These are phyloP conservation scores for Platanthera zijinensis DNA, from an alignment of 106 monocot genomes.

Conservation along the genomic window DNA sequence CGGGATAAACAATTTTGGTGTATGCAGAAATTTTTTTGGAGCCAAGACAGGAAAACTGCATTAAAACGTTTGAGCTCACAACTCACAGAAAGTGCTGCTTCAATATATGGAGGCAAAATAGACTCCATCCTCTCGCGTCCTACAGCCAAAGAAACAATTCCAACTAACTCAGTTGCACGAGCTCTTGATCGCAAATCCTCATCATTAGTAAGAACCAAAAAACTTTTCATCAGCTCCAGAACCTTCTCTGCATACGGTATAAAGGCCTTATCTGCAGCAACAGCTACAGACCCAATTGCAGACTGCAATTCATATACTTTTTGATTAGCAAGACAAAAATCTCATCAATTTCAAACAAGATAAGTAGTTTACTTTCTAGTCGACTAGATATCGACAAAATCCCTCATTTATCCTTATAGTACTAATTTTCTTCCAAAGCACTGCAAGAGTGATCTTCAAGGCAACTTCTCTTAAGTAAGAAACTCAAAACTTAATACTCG, in stretches of 20 bases:
- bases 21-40: neutral
- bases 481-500: too few relatives aligned
- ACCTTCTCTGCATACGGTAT: constrained; percentile 89
- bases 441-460: neutral
- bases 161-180: constrained; percentile 93
- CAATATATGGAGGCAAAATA: constrained; percentile 77
- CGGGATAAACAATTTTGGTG: neutral
- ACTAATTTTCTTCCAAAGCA: too few relatives aligned
- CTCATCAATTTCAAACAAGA: neutral
- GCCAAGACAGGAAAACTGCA: neutral
- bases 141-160: constrained; percentile 86
- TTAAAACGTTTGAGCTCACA: neutral
- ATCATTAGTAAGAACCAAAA: constrained; percentile 88
- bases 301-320: constrained; percentile 46
- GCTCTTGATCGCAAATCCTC: constrained; percentile 75
- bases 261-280: constrained; percentile 88
- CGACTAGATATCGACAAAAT: too few relatives aligned
- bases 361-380: too few relatives aligned
- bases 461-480: too few relatives aligned
- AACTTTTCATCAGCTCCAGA: constrained; percentile 85
- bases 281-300: constrained; percentile 89
- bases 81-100: constrained; percentile 78
- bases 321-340: constrained; percentile 1
- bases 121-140: constrained; percentile 80
- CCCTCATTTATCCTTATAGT: too few relatives aligned